Evolutionary conservation across 2,329 filamentous ascomycete genomes (phyloP).

Genomic region (Aspergillus ochraceoroseus): DNA sequence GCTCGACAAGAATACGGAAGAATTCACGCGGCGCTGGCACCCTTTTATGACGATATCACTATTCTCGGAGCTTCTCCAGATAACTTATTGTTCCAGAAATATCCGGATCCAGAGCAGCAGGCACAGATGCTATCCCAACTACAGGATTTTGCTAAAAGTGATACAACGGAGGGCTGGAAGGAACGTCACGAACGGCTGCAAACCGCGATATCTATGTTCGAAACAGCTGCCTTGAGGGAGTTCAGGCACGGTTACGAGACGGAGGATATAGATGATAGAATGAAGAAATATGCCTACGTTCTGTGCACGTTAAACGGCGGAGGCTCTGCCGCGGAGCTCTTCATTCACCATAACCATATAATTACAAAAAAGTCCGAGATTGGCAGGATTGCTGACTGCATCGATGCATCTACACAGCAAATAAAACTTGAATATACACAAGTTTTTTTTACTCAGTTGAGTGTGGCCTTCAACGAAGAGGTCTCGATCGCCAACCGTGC

Average conservation of each 20-base stretch:
- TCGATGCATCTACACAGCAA: conserved; percentile 63
- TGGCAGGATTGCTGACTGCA: conserved; percentile 73
- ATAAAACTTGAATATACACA: conserved; percentile 76
- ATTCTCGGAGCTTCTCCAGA: conserved; percentile 66
- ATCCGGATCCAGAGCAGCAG: conserved; percentile 82
- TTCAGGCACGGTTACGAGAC: conserved; percentile 90
- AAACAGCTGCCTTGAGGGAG: conserved; percentile 82
- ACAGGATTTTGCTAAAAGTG: conserved; percentile 70
- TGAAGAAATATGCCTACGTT: conserved; percentile 85
- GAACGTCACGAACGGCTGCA: conserved; percentile 67
- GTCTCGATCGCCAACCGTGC: conserved; percentile 72
- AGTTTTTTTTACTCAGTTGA: conserved; percentile 70
- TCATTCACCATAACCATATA: conserved; percentile 82
- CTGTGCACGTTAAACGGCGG: conserved; percentile 78
- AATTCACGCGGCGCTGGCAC: conserved; percentile 79
- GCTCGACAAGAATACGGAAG: conserved; percentile 88
- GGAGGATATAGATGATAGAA: conserved; percentile 80
- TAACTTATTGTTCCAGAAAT: conserved; percentile 78
- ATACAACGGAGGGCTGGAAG: conserved; percentile 69
- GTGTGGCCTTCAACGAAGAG: conserved; percentile 76
- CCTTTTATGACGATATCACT: conserved; percentile 81
- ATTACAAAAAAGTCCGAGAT: conserved; percentile 68
- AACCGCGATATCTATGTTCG: conserved; percentile 75
- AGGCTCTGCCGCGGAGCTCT: conserved; percentile 70
- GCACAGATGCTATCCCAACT: conserved; percentile 83